Evolutionary conservation across 129 eudicot genomes (phyloP), one percentile per base, ranked within the genome.

Genomic region (Chrysanthemum lavandulifolium): DNA sequence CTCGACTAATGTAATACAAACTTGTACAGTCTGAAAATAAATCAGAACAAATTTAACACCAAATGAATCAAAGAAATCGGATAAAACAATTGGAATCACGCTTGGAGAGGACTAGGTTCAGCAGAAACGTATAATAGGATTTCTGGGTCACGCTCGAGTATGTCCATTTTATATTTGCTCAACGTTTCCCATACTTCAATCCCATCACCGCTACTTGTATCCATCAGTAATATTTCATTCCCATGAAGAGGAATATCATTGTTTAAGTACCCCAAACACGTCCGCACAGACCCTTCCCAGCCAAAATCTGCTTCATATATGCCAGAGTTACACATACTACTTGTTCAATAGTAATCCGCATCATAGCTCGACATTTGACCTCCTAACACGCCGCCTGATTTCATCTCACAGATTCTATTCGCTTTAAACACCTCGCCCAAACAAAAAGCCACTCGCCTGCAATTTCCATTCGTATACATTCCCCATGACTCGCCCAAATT

Each of bases 291-390:
- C 61, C 60, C 19, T 68, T 49, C 61, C 73, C 73, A 68, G 14
- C 73, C 73, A 51, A 68, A 68, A 51, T 68, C 61, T 2, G 73
- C 73, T 21, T 68, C 73, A 68, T 50, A 50, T 4, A 51, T 11
- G 13, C 73, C 73, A 13, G 48, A 68, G 2, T 23, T 0, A 23
- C 25, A 23, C 25, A 23, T 23, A 23, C 25, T 23, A 23, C 25
- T 23, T 23, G 25, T 23, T 23, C 1, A 23, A 23, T 23, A 23
- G 25, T 23, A 23, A 23, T 23, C 25, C 25, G 25, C 25, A 23
- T 23, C 25, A 23, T 23, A 23, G 25, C 25, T 23, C 25, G 25
- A 23, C 25, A 23, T 23, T 23, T 23, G 25, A 23, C 25, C 25
- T 23, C 25, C 25, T 23, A 23, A 23, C 25, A 19, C 21, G 21